Conservation (phyloP, 2,329 filamentous ascomycete species). For the Colletotrichum spaethianum region DNA sequence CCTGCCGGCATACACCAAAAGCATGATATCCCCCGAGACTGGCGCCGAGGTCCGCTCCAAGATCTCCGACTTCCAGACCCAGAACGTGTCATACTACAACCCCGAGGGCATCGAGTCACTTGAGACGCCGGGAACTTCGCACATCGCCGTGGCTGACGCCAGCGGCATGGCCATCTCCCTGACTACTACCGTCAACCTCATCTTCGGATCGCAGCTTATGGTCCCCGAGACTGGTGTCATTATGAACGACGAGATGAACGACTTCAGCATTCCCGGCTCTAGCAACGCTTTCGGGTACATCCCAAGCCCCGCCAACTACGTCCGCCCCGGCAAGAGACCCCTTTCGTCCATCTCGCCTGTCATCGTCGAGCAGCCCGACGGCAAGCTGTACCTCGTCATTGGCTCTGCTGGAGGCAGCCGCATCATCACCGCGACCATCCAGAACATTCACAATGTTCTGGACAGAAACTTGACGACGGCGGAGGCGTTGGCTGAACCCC, state of each 20-base stretch:
- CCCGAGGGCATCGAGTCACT: conserved; percentile 62
- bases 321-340: conserved; percentile 83
- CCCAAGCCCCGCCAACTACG: conserved; percentile 81
- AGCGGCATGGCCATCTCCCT: conserved; percentile 81
- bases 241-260: conserved; percentile 75
- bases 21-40: conserved; percentile 73
- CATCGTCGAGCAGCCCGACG: conserved; percentile 81
- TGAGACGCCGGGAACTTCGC: conserved; percentile 77
- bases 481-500: conserved; percentile 76
- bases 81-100: conserved; percentile 59
- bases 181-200: conserved; percentile 85
- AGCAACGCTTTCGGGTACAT: conserved; percentile 84
- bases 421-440: conserved; percentile 88
- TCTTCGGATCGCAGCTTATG: conserved; percentile 83
- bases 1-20: conserved; percentile 73
- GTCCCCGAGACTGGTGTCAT: conserved; percentile 87
- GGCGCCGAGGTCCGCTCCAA: conserved; percentile 67
- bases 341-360: conserved; percentile 83
- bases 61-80: conserved; percentile 58
- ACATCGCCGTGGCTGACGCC: conserved; percentile 77
- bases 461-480: conserved; percentile 74
- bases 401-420: conserved; percentile 87
- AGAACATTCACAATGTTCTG: conserved; percentile 81
- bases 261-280: conserved; percentile 82
- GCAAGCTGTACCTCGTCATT: conserved; percentile 78